These are phyloP conservation scores for Escallonia herrerae DNA, from an alignment of 129 eudicot species.

Conservation along the genomic window DNA sequence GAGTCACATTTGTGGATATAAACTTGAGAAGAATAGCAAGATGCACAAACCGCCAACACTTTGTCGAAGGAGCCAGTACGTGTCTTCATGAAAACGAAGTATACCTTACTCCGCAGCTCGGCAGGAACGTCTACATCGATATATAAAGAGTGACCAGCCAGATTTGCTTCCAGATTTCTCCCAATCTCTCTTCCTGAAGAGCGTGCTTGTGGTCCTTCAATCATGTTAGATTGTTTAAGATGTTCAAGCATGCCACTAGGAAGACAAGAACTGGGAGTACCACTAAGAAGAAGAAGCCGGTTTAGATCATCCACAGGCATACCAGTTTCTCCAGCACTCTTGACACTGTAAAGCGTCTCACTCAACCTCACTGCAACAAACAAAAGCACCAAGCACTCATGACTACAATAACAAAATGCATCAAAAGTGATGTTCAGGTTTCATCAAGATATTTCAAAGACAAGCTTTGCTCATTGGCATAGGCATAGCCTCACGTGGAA, in stretches of 20 bases:
- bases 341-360: conserved; percentile 60
- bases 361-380: conserved; percentile 61
- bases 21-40: not conserved
- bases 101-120: conserved; percentile 67
- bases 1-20: too few relatives aligned
- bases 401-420: not conserved
- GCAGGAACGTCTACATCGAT: conserved; percentile 62
- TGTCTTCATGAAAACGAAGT: not conserved
- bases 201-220: conserved; percentile 21
- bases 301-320: conserved; percentile 28
- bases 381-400: not conserved
- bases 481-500: too few relatives aligned
- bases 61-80: not conserved
- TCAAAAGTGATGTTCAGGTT: not conserved
- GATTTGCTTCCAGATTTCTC: conserved; percentile 38
- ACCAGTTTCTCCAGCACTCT: conserved; percentile 37
- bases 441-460: too few relatives aligned
- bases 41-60: not conserved
- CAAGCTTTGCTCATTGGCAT: not conserved
- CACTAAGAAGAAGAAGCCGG: conserved; percentile 17
- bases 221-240: conserved; percentile 29
- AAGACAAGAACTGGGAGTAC: conserved; percentile 45
- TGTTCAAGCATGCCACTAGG: conserved; percentile 51
- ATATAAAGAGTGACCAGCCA: conserved; percentile 55
- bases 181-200: conserved; percentile 41